Evolutionary conservation across 768 basidiomycete species (phyloP).

Genomic region (Rhodotorula taiwanensis): DNA sequence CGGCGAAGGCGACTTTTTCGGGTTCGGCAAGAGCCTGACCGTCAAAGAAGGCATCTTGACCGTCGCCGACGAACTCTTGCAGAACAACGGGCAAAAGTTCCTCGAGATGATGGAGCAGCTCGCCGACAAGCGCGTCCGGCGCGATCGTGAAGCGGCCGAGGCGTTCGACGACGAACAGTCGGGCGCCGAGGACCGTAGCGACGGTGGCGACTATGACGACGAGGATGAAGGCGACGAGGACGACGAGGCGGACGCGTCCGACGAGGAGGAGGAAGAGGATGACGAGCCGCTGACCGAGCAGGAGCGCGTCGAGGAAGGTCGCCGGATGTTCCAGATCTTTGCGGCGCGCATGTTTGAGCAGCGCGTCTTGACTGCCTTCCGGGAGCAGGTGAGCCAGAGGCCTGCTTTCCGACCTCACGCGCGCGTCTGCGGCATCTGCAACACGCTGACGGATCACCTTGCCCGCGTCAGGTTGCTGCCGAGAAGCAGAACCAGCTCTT

Average conservation of each 20-base stretch:
- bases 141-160: slow-evolving; percentile 59
- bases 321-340: slow-evolving; percentile 99
- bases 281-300: slow-evolving; percentile 77
- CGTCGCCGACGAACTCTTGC: slow-evolving; percentile 94
- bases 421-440: too few relatives aligned
- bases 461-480: slow-evolving; percentile 66
- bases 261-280: slow-evolving; percentile 48
- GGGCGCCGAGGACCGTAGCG: slow-evolving; percentile 56
- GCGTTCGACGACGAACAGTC: slow-evolving; percentile 60
- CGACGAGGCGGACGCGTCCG: slow-evolving; percentile 55
- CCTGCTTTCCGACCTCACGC: too few relatives aligned
- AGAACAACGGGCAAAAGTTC: slow-evolving; percentile 98
- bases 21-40: slow-evolving; percentile 72
- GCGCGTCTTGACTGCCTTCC: slow-evolving; percentile 89
- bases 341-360: slow-evolving; percentile 99
- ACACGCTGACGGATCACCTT: not conserved
- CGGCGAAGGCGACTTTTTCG: slow-evolving; percentile 37
- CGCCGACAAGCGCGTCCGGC: slow-evolving; percentile 83
- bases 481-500: slow-evolving; percentile 88
- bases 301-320: slow-evolving; percentile 98
- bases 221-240: slow-evolving; percentile 61
- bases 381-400: slow-evolving; percentile 55
- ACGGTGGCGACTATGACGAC: slow-evolving; percentile 46
- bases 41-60: slow-evolving; percentile 90
- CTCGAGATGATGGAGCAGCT: slow-evolving; percentile 99